These are phyloP conservation scores for Aegilops speltoides DNA, from an alignment of 176 grass and related monocot species.

Conservation along the genomic window DNA sequence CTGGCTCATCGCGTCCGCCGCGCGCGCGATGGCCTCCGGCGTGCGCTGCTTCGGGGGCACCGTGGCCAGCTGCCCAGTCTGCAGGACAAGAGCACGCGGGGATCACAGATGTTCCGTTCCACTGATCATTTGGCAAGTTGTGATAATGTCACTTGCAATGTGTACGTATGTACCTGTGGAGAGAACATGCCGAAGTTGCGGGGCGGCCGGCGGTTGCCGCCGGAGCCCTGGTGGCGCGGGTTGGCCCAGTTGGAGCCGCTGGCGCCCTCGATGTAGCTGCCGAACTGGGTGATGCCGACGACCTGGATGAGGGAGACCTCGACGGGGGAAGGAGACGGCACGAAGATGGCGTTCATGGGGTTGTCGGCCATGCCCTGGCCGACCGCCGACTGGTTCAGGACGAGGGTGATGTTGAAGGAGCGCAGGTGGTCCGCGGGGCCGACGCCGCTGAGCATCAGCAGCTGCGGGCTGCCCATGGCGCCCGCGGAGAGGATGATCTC, in stretches of 20 bases:
- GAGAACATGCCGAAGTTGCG: slow-evolving; percentile 87
- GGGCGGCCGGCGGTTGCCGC: background rate
- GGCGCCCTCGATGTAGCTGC: slow-evolving; percentile 79
- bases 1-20: slow-evolving; percentile 42
- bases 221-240: background rate
- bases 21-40: slow-evolving; percentile 61
- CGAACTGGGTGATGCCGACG: slow-evolving; percentile 64
- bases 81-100: background rate
- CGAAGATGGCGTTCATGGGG: slow-evolving; percentile 75
- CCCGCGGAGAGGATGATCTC: slow-evolving; percentile 74
- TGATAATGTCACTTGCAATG: background rate
- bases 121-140: background rate
- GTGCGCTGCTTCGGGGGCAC: slow-evolving; percentile 76
- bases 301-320: slow-evolving; percentile 77
- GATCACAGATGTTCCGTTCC: too few relatives aligned
- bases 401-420: slow-evolving; percentile 62
- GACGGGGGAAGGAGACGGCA: slow-evolving; percentile 64
- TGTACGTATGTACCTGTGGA: slow-evolving; percentile 45
- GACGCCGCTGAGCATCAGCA: slow-evolving; percentile 88
- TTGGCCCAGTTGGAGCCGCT: slow-evolving; percentile 59
- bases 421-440: slow-evolving; percentile 61
- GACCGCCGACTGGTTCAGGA: slow-evolving; percentile 52
- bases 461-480: slow-evolving; percentile 76
- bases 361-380: slow-evolving; percentile 83
- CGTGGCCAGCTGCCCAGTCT: slow-evolving; percentile 72